phyloP scores from a whole-genome alignment of 306 rosid genomes.

The Acacia acuminata region DNA sequence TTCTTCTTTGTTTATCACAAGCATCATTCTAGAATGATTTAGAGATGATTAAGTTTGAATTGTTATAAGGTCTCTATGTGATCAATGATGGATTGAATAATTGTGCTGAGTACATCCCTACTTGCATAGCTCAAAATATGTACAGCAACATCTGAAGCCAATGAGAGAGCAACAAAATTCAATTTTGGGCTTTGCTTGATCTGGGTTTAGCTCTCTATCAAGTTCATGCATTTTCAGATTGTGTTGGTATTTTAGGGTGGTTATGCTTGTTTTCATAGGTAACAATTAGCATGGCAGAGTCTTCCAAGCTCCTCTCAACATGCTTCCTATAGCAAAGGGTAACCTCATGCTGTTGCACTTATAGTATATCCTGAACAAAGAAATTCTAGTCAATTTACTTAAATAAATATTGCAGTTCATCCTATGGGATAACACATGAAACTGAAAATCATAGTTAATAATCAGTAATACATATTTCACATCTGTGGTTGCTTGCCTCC shows the following conservation, averaged over 20 bases:
- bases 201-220: slow-evolving; percentile 34
- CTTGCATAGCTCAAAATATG: slow-evolving; percentile 63
- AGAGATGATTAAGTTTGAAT: not conserved
- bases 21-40: slow-evolving; percentile 18
- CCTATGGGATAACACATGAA: not conserved
- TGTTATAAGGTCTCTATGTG: too few relatives aligned
- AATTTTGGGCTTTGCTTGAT: slow-evolving; percentile 19
- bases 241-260: slow-evolving; percentile 79
- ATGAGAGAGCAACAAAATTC: slow-evolving; percentile 34
- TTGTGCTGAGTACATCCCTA: slow-evolving; percentile 39
- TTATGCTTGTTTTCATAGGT: slow-evolving; percentile 98
- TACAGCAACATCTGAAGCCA: slow-evolving; percentile 73
- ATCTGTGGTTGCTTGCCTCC: not conserved
- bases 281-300: slow-evolving; percentile 88
- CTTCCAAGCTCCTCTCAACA: slow-evolving; percentile 94
- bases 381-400: slow-evolving; percentile 29
- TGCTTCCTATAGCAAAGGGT: slow-evolving; percentile 95
- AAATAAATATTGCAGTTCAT: slow-evolving; percentile 6
- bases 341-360: slow-evolving; percentile 99
- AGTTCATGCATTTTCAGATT: slow-evolving; percentile 76
- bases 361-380: slow-evolving; percentile 71
- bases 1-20: slow-evolving; percentile 24
- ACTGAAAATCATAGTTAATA: not conserved
- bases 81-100: slow-evolving; percentile 19
- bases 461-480: not conserved